These are phyloP conservation scores for Hypoxylon sp. DNA, from an alignment of 2,329 filamentous ascomycete species.

Conservation along the genomic window DNA sequence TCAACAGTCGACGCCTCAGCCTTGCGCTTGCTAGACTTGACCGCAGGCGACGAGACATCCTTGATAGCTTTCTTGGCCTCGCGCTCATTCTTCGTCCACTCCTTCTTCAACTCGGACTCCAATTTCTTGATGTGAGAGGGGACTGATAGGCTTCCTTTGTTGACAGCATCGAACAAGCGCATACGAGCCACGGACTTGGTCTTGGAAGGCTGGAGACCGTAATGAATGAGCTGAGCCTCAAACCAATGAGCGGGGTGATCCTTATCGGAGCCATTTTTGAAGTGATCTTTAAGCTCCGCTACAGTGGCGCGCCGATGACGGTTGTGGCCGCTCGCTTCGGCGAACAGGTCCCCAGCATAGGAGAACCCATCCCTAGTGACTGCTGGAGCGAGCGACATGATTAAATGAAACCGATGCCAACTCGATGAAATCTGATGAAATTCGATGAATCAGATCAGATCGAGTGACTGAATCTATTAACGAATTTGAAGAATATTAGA, in stretches of 20 bases:
- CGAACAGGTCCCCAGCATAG: conserved; percentile 62
- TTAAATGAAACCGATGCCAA: conserved; percentile 3
- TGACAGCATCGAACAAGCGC: conserved; percentile 71
- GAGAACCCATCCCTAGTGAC: conserved; percentile 59
- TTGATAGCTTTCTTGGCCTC: conserved; percentile 62
- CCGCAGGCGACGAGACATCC: conserved; percentile 12
- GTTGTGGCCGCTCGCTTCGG: conserved; percentile 60
- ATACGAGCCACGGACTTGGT: conserved; percentile 72
- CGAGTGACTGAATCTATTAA: not conserved
- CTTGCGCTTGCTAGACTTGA: conserved; percentile 53
- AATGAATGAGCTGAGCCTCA: conserved; percentile 74
- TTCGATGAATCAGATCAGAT: not conserved
- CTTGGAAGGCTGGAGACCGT: conserved; percentile 70
- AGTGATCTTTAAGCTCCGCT: conserved; percentile 62
- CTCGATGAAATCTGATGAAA: not conserved
- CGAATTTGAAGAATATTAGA: not conserved
- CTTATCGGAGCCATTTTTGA: conserved; percentile 59
- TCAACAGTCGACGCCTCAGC: conserved; percentile 51
- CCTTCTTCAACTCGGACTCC: conserved; percentile 70
- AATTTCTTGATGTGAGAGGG: conserved; percentile 64
- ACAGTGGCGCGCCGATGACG: conserved; percentile 63
- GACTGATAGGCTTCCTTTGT: conserved; percentile 63
- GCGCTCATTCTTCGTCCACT: conserved; percentile 67
- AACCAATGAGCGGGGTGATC: conserved; percentile 74
- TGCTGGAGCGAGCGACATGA: conserved; percentile 52